Percentiles rank a stretch among this genome's conserved stretches.
These are phyloP conservation scores for Phialemoniopsis sp. DNA, from an alignment of 2,329 filamentous ascomycete species.

Conservation along the genomic window DNA sequence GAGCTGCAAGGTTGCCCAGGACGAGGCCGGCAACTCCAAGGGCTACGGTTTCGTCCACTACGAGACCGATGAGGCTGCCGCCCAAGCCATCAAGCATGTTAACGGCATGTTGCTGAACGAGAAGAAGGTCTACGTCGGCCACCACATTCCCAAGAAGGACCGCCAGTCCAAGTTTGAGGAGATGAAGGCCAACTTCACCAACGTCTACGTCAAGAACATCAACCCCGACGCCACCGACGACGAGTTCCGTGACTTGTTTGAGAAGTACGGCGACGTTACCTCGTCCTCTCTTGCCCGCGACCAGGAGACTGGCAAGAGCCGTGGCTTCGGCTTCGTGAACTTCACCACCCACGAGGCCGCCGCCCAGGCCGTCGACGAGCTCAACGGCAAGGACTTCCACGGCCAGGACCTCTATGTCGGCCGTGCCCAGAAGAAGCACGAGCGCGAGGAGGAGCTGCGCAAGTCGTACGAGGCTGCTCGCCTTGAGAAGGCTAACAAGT, in stretches of 20 bases:
- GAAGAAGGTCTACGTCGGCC: constrained; percentile 99
- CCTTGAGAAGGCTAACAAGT: constrained; percentile 98
- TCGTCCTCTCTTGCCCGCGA: constrained; percentile 92
- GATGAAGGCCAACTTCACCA: constrained; percentile 99
- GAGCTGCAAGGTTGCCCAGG: constrained; percentile 98
- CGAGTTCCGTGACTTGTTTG: constrained; percentile 90
- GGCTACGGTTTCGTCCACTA: constrained; percentile 99
- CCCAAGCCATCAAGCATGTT: constrained; percentile 97
- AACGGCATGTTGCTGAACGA: constrained; percentile 99
- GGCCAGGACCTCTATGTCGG: constrained; percentile 97
- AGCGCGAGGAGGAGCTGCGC: constrained; percentile 98
- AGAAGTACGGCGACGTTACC: constrained; percentile 89
- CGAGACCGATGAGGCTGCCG: constrained; percentile 96
- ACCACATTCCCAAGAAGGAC: constrained; percentile 99
- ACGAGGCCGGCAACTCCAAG: constrained; percentile 95
- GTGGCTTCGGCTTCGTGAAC: constrained; percentile 95
- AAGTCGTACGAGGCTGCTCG: constrained; percentile 98
- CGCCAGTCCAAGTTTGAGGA: constrained; percentile 99
- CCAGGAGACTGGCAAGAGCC: constrained; percentile 79
- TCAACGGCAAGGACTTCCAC: constrained; percentile 89
- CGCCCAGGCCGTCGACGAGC: constrained; percentile 78
- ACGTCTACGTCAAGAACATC: constrained; percentile 99
- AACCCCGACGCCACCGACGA: constrained; percentile 80
- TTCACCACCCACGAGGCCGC: constrained; percentile 89
- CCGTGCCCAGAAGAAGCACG: constrained; percentile 99